These are phyloP conservation scores for Boletus tylopilopsis DNA, from an alignment of 768 basidiomycete species.

Conservation along the genomic window DNA sequence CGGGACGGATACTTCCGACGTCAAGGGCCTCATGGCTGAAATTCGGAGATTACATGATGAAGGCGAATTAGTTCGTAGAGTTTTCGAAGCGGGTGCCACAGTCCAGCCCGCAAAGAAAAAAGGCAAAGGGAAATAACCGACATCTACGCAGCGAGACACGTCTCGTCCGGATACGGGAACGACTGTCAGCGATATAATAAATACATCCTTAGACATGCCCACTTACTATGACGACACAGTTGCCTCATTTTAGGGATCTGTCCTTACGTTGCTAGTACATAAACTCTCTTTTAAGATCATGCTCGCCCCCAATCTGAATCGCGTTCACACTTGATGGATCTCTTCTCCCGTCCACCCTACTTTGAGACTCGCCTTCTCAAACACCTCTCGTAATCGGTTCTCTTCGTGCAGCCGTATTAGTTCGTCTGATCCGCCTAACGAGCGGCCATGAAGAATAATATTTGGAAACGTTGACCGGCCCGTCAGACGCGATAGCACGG, in stretches of 20 bases:
- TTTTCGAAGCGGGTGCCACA: slow-evolving; percentile 55
- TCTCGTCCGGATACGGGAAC: slow-evolving; percentile 8
- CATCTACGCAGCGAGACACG: not conserved
- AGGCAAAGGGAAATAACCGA: slow-evolving; percentile 30
- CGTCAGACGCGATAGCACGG: slow-evolving; percentile 63
- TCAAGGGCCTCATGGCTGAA: slow-evolving; percentile 35
- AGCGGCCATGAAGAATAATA: slow-evolving; percentile 57
- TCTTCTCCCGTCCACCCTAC: slow-evolving; percentile 24
- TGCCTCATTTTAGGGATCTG: not conserved
- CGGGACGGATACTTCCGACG: slow-evolving; percentile 31
- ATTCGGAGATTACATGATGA: slow-evolving; percentile 47
- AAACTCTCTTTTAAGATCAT: too few species aligned
- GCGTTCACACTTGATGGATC: too few species aligned
- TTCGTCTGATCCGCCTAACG: slow-evolving; percentile 65
- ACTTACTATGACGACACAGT: slow-evolving; percentile 1
- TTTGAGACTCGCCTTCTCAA: slow-evolving; percentile 46
- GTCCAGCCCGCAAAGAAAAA: slow-evolving; percentile 54
- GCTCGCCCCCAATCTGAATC: too few species aligned
- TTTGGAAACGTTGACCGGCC: slow-evolving; percentile 73
- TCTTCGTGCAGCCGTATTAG: slow-evolving; percentile 45
- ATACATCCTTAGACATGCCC: slow-evolving; percentile 4
- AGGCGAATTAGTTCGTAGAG: slow-evolving; percentile 49
- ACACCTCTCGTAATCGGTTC: slow-evolving; percentile 38
- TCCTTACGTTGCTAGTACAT: too few species aligned
- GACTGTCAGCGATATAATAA: not conserved